Base-by-base conservation (phyloP, 2,329 filamentous ascomycete species). In the Cladorrhinum sp. region DNA sequence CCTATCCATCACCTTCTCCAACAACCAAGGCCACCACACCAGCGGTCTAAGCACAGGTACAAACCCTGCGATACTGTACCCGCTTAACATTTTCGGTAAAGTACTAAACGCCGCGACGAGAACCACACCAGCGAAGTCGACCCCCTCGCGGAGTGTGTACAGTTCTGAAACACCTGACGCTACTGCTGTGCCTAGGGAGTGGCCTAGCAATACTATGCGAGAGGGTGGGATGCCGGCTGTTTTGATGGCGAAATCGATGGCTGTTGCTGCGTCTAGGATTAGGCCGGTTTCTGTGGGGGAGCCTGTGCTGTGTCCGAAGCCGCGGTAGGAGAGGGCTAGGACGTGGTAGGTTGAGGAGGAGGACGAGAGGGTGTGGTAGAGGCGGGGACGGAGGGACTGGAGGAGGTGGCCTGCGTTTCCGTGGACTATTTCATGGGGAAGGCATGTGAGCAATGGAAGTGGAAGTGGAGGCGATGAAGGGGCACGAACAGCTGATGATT, bases 261-360 rank as follows among this genome's bases (percentile, higher is more conserved):
- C 77, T 0, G 91, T 81, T 2, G 89, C 79, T 16, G 88, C 91
- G 71, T 98, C 94, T 3, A 84, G 85, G 59, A 96, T 90, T 7
- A 98, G 77, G 0, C 94, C 94, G 36, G 82, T 77, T 76, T 98
- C 94, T 0, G 87, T 88, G 0, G 94, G 94, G 3, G 75, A 77
- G n/a, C 94, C 92, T 0, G 87, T 91, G 8, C 90, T 95, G 42
- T 85, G 82, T 0, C 92, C 93, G 68, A 91, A 97, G 6, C 93
- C 93, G 18, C 93, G 89, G 75, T 97, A 97, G 78, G 96, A 92
- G 68, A 96, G 86, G 42, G 91, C 85, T n/a, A 97, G 79, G 50
- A 96, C 84, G 71, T 97, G 93, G 58, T 92, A 86, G 0, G 82
- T 83, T 1, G 89, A 89, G 2, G 87, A 86, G 57, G 89, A 84